A percentile compares a stretch with the other conserved stretches of the same genome.
Conservation (phyloP, 164 flowering plant genomes). For the Cinnamomum chago region DNA sequence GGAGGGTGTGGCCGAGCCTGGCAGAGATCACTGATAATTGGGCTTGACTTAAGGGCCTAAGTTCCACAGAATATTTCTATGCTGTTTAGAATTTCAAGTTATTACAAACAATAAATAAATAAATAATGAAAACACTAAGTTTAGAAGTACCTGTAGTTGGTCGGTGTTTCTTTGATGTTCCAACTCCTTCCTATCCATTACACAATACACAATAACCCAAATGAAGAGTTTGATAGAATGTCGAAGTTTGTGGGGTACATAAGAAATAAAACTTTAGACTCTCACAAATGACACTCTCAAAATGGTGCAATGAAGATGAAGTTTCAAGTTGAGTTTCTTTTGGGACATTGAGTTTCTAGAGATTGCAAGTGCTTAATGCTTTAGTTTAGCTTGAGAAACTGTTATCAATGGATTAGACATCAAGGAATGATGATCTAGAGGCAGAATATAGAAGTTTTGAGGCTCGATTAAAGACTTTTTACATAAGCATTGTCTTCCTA, state of each 20-base stretch:
- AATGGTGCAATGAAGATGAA: neutral
- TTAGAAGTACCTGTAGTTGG: conserved; percentile 58
- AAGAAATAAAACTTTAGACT: too few species aligned
- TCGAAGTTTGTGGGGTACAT: neutral
- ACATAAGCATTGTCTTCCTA: neutral
- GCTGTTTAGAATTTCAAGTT: neutral
- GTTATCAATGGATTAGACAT: neutral
- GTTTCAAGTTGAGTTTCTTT: neutral
- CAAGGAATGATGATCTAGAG: neutral
- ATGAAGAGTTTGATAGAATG: neutral
- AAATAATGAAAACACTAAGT: neutral
- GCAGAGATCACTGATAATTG: too few species aligned
- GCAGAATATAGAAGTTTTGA: neutral
- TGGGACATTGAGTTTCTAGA: neutral
- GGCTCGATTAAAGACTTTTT: neutral
- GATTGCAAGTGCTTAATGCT: neutral
- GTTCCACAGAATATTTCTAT: too few species aligned
- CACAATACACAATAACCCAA: too few species aligned
- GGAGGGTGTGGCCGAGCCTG: too few species aligned
- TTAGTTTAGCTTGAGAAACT: neutral
- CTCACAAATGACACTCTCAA: too few species aligned
- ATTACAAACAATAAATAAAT: too few species aligned
- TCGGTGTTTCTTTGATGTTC: conserved; percentile 61
- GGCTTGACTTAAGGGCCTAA: too few species aligned
- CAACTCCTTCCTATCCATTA: conserved; percentile 39